A percentile compares a stretch with the other conserved stretches of the same genome.
Evolutionary conservation across 2,329 filamentous ascomycete species (phyloP).

Genomic region (Dactylonectria macrodidyma): DNA sequence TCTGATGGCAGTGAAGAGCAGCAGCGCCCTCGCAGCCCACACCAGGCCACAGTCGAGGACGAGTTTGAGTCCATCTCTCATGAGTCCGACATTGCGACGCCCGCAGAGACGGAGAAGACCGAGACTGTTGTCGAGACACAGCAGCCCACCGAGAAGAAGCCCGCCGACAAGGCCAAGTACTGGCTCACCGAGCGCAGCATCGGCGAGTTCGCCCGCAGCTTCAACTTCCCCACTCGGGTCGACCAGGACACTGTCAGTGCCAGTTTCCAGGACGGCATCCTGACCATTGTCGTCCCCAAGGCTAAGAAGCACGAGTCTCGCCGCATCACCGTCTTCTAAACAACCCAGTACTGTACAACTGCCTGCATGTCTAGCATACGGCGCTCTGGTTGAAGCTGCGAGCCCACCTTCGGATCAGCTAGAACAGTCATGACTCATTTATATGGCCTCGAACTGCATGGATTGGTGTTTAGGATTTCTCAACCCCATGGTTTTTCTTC

Average conservation of each 20-base stretch:
- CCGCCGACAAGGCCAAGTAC: slow-evolving; percentile 69
- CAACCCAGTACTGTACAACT: not conserved
- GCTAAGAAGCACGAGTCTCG: slow-evolving; percentile 70
- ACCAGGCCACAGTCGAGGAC: slow-evolving; percentile 78
- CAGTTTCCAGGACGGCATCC: slow-evolving; percentile 75
- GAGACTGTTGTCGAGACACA: slow-evolving; percentile 39
- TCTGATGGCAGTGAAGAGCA: slow-evolving; percentile 56
- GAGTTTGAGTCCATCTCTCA: slow-evolving; percentile 57
- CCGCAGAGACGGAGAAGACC: slow-evolving; percentile 11
- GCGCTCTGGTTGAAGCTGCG: not conserved
- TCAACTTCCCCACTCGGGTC: slow-evolving; percentile 76
- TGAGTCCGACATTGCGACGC: slow-evolving; percentile 48
- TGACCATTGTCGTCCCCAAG: slow-evolving; percentile 77
- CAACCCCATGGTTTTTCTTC: slow-evolving; percentile 17
- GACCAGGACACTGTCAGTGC: slow-evolving; percentile 75
- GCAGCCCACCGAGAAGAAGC: slow-evolving; percentile 49
- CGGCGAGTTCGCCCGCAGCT: slow-evolving; percentile 78
- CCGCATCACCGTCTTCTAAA: slow-evolving; percentile 69
- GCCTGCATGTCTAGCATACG: not conserved
- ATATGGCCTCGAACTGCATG: slow-evolving; percentile 32
- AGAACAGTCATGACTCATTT: slow-evolving; percentile 20
- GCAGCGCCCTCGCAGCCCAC: slow-evolving; percentile 61
- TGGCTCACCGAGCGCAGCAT: slow-evolving; percentile 79
- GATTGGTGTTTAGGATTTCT: slow-evolving; percentile 37
- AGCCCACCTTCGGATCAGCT: not conserved